Evolutionary conservation across 2,329 filamentous ascomycete genomes (phyloP).

Genomic region (Arthroderma sp.): DNA sequence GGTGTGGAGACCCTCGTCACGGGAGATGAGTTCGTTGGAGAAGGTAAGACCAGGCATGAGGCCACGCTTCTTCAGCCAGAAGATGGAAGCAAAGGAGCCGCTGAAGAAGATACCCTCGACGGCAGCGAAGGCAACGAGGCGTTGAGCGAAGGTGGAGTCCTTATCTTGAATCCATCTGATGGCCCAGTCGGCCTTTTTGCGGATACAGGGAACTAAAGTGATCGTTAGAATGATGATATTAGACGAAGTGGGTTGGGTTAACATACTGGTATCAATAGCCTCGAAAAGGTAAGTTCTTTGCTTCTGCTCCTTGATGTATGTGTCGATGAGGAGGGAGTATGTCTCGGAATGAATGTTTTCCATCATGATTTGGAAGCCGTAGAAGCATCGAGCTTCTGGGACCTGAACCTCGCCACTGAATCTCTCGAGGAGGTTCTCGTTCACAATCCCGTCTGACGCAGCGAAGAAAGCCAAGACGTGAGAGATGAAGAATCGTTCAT

Average conservation of each 20-base stretch:
- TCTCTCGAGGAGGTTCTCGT: constrained; percentile 96
- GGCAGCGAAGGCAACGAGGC: constrained; percentile 90
- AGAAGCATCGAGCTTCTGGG: constrained; percentile 97
- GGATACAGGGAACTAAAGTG: constrained; percentile 71
- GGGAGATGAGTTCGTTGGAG: constrained; percentile 99
- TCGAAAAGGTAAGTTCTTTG: constrained; percentile 95
- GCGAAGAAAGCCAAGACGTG: constrained; percentile 99
- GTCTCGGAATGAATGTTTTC: constrained; percentile 99
- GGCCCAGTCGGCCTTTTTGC: constrained; percentile 98
- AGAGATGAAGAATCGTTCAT: constrained; percentile 96
- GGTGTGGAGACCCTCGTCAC: constrained; percentile 97
- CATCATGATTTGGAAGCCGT: constrained; percentile 99
- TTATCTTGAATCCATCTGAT: constrained; percentile 88
- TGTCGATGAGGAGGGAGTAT: constrained; percentile 97
- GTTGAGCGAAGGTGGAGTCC: constrained; percentile 87
- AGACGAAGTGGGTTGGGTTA: neutral
- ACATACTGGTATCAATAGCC: constrained; percentile 89
- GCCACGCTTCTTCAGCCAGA: constrained; percentile 99
- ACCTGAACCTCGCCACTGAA: constrained; percentile 97
- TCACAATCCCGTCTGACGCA: constrained; percentile 96
- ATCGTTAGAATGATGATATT: neutral
- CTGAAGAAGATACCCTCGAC: constrained; percentile 99
- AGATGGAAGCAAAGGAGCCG: constrained; percentile 95
- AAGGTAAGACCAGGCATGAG: constrained; percentile 98
- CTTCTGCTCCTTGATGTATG: constrained; percentile 95